Evolutionary conservation across 2,329 filamentous ascomycete genomes (phyloP).

Genomic region (Dactylellina cionopaga): DNA sequence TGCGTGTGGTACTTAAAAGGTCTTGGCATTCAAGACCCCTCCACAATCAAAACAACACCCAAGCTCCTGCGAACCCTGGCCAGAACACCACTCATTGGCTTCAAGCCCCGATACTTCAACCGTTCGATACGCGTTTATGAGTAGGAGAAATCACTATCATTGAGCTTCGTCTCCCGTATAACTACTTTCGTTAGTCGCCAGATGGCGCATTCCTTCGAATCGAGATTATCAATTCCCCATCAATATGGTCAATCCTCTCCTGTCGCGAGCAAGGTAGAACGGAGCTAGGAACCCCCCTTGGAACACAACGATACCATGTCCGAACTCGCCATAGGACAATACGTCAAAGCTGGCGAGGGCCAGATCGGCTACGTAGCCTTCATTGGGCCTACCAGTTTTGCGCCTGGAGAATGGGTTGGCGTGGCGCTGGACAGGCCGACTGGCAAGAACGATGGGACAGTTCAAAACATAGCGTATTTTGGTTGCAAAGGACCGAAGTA

Average conservation of each 20-base stretch:
- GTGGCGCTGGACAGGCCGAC: constrained; percentile 82
- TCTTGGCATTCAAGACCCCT: constrained; percentile 38
- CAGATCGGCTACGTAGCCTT: constrained; percentile 82
- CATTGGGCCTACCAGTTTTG: constrained; percentile 80
- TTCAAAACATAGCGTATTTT: constrained; percentile 88
- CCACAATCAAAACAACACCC: constrained; percentile 13
- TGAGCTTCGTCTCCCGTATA: neutral
- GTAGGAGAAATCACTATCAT: constrained; percentile 1
- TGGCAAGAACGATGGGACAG: constrained; percentile 94
- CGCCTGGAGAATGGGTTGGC: constrained; percentile 85
- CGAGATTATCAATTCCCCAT: constrained; percentile 22
- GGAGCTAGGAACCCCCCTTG: constrained; percentile 43
- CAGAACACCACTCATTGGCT: neutral
- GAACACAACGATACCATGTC: constrained; percentile 30
- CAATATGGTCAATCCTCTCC: constrained; percentile 23
- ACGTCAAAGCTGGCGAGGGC: constrained; percentile 80
- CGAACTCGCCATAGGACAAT: constrained; percentile 70
- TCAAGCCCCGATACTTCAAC: constrained; percentile 4
- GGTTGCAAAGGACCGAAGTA: constrained; percentile 76
- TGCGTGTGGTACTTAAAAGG: constrained; percentile 19
- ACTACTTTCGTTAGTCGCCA: constrained; percentile 7
- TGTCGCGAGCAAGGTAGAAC: constrained; percentile 17
- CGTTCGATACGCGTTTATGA: constrained; percentile 14
- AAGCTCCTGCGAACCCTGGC: constrained; percentile 12
- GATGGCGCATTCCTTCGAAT: constrained; percentile 40